Evolutionary conservation across 164 flowering plant species (phyloP), one percentile per base, ranked within the genome.

Genomic region (Santalum album): DNA sequence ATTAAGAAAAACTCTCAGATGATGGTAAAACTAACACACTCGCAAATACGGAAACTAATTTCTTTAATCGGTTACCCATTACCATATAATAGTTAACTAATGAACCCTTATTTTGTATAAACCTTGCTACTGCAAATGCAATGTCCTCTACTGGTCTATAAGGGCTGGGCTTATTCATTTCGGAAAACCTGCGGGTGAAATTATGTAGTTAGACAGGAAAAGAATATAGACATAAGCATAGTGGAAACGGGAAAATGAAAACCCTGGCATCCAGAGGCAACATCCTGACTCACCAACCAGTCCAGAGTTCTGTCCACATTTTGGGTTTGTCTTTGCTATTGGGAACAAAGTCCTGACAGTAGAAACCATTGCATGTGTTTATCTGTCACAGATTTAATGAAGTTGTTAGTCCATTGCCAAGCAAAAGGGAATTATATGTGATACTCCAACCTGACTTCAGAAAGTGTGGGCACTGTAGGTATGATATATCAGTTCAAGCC

Each of bases 251-350:
- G 9, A 3, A 29, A 4, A 29, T 29, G 42, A n/a, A n/a, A n/a
- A n/a, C n/a, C n/a, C n/a, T n/a, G n/a, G n/a, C n/a, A n/a, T n/a
- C n/a, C n/a, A n/a, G n/a, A n/a, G n/a, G n/a, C n/a, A n/a, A n/a
- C n/a, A n/a, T n/a, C n/a, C n/a, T 12, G 42, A 61, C 96, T 73
- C 52, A 87, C 96, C 81, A 94, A 57, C 89, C 90, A 49, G 96
- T 92, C 96, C 96, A 92, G 64, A 84, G 86, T 69, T 92, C 98
- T 19, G 96, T 84, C 96, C 96, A 89, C 1, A 92, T 40, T 21
- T 70, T 22, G 20, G 98, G 98, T 64, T 94, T 94, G 68, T 72
- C 19, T 12, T 87, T 84, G 15, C 34, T 69, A 49, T 94, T 90
- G 23, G 97, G 97, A 57, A 82, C 87, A 1, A 95, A 85, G 55